Evolutionary conservation across 2,329 filamentous ascomycete species (phyloP), one percentile per base, ranked within the genome.

Genomic region (Exophiala calicioides): DNA sequence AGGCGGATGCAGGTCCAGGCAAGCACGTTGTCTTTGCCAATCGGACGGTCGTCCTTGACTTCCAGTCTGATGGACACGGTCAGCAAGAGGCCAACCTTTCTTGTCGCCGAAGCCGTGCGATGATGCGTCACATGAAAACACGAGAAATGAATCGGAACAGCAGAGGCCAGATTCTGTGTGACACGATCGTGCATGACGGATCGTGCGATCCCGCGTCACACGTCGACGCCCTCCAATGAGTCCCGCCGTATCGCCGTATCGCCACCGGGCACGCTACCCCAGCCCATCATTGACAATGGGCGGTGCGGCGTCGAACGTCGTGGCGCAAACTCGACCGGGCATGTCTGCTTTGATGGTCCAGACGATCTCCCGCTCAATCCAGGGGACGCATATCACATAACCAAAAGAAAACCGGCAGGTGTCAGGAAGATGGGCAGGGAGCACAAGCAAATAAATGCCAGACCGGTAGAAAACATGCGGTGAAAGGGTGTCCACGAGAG

Each of bases 1-100:
- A 97, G 78, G 29, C 90, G 79, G 58, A 95, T 84, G 62, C 90
- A 95, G 1, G 87, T 83, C 93, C 93, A 97, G 2, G 86, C 89
- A 8, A 89, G 85, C 46, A 95, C 68, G 49, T 85, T 79, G 61
- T 97, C 90, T 53, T 79, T 78, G 3, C 84, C 82, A 56, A 90
- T 80, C 66, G 91, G 86, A 33, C 50, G 53, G 58, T 95, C 86
- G 64, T 97, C 88, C 66, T 90, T 86, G 57, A 97, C 76, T 59
- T 94, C 89, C 73, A 97, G 88, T 57, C 81, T 84, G 48, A 39
- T 37, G 9, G 32, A 34, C 29, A 27, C 8, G n/a, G 36, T 52
- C 33, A 52, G 48, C 44, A 38, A 40, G 24, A 16, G 23, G 21
- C 24, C 27, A 36, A 13, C 8, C 20, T 41, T 15, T 39, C 10